phyloP scores from a whole-genome alignment of 345 rosid genomes.

The Eucalyptus microcorys region DNA sequence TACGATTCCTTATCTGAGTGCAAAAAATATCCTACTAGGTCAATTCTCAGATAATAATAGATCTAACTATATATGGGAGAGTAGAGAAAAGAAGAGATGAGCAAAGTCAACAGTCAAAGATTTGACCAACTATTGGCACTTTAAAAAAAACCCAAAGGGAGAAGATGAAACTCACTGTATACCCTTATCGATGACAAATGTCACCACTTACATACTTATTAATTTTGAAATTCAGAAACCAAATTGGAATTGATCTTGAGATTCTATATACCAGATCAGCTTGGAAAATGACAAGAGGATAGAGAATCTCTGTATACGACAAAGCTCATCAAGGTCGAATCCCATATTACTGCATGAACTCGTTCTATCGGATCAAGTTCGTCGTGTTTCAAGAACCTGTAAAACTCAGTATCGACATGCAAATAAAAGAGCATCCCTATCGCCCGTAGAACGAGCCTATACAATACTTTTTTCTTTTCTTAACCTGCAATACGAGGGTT shows the following conservation, averaged over 20 bases:
- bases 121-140: not conserved
- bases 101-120: not conserved
- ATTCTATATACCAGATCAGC: not conserved
- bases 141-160: not conserved
- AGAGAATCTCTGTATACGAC: not conserved
- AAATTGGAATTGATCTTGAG: not conserved
- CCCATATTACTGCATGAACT: not conserved
- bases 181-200: too few species aligned
- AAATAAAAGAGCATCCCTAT: not conserved
- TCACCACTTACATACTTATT: too few species aligned
- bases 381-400: not conserved
- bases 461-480: not conserved
- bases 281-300: not conserved
- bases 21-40: not conserved
- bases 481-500: not conserved
- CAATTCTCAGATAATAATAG: not conserved
- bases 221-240: not conserved
- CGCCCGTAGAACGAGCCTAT: not conserved
- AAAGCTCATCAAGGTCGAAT: not conserved
- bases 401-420: not conserved
- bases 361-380: not conserved
- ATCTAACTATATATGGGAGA: not conserved
- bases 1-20: not conserved
- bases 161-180: not conserved
- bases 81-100: not conserved